Evolutionary conservation across 1,139 yeast species (phyloP).

Genomic region (Williopsis jadinii): DNA sequence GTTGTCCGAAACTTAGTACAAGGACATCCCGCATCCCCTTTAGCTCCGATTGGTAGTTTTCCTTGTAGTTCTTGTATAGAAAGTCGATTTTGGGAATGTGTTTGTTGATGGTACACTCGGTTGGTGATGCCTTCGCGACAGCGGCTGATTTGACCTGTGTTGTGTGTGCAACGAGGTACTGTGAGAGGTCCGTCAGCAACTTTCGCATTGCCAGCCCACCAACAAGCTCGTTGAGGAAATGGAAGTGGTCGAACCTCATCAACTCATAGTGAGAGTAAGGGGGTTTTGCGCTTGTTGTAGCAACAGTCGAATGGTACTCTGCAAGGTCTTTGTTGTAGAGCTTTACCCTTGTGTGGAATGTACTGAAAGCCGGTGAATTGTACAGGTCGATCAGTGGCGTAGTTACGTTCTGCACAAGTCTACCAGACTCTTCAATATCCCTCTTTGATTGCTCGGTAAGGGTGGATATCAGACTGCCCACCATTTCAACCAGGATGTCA

Average conservation of each 20-base stretch:
- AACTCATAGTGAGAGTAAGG: conserved; percentile 36
- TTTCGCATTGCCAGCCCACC: conserved; percentile 19
- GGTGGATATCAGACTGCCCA: conserved; percentile 10
- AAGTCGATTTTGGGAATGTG: conserved; percentile 5
- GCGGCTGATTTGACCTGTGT: background rate
- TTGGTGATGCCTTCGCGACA: conserved; percentile 1
- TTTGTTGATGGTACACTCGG: background rate
- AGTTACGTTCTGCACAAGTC: conserved; percentile 10
- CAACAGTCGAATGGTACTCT: background rate
- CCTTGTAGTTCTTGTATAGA: conserved; percentile 8
- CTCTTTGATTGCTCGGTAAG: conserved; percentile 15
- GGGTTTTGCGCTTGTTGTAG: background rate
- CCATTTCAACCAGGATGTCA: conserved; percentile 8
- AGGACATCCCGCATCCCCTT: conserved; percentile 3
- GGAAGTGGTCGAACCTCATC: conserved; percentile 61
- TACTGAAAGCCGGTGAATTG: conserved; percentile 14
- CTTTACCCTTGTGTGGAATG: conserved; percentile 50
- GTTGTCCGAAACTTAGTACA: background rate
- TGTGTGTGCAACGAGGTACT: conserved; percentile 1
- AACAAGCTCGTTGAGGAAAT: conserved; percentile 44
- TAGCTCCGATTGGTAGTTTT: conserved; percentile 9
- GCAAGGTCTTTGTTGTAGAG: conserved; percentile 36
- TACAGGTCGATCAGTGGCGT: conserved; percentile 12
- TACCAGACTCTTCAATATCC: conserved; percentile 15
- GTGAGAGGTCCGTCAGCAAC: conserved; percentile 8